phyloP scores from a whole-genome alignment of 345 rosid genomes.

The Heritiera fomes region DNA sequence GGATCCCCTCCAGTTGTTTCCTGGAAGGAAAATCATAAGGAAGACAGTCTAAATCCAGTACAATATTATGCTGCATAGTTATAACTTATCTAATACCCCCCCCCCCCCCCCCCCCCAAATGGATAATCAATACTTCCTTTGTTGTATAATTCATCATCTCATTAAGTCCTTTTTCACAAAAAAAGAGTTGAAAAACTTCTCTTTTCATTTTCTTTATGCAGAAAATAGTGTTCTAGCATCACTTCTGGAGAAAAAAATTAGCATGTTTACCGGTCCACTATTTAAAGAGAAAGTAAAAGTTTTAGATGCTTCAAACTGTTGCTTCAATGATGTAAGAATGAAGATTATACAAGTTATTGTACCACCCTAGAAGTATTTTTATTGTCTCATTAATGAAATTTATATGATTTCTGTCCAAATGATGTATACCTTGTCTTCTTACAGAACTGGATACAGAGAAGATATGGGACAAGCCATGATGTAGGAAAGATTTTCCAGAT shows the following conservation, averaged over 20 bases:
- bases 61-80: neutral
- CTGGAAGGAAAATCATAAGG: slow-evolving; percentile 44
- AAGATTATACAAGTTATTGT: neutral
- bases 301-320: neutral
- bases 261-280: too few species aligned
- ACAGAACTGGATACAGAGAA: slow-evolving; percentile 88
- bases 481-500: slow-evolving; percentile 93
- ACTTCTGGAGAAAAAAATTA: too few species aligned
- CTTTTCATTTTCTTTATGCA: neutral
- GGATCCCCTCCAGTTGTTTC: slow-evolving; percentile 85
- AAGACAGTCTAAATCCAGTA: neutral
- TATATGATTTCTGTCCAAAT: neutral
- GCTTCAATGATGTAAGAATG: neutral
- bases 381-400: neutral
- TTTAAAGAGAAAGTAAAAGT: too few species aligned
- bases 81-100: too few species aligned
- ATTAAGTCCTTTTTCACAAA: neutral
- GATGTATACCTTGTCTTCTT: slow-evolving; percentile 74
- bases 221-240: neutral
- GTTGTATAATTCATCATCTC: neutral
- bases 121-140: neutral
- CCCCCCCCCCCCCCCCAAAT: neutral
- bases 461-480: slow-evolving; percentile 94
- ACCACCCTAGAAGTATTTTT: neutral
- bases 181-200: neutral